A percentile compares a stretch with the other conserved stretches of the same genome.
Evolutionary conservation across 768 basidiomycete species (phyloP).

Genomic region (Tulasnella calospora): DNA sequence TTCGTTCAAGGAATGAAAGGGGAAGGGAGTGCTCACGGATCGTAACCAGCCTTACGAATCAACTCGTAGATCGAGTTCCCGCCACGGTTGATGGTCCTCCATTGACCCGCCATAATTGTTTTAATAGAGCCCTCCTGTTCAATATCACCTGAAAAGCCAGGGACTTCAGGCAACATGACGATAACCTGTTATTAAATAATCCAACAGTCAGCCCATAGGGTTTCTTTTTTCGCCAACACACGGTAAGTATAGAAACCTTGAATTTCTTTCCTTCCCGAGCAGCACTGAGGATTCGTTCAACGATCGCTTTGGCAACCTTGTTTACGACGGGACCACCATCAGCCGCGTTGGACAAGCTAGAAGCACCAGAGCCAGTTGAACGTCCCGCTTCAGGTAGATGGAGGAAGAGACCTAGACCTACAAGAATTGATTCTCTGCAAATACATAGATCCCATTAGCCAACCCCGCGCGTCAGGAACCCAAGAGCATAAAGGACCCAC

Average conservation of each 20-base stretch:
- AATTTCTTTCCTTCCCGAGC: slow-evolving; percentile 66
- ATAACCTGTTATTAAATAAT: slow-evolving; percentile 52
- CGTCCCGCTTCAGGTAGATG: not conserved
- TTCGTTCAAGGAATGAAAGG: not conserved
- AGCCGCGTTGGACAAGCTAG: slow-evolving; percentile 61
- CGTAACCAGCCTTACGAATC: slow-evolving; percentile 67
- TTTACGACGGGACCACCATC: slow-evolving; percentile 68
- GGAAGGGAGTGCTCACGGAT: slow-evolving; percentile 53
- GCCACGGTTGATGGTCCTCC: slow-evolving; percentile 80
- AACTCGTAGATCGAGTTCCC: slow-evolving; percentile 82
- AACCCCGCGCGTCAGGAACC: not conserved
- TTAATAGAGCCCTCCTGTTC: slow-evolving; percentile 59
- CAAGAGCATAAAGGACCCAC: slow-evolving; percentile 41
- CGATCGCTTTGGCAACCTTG: slow-evolving; percentile 74
- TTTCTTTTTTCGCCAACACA: not conserved
- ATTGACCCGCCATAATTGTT: slow-evolving; percentile 58
- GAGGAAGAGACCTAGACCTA: slow-evolving; percentile 37
- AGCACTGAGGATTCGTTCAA: slow-evolving; percentile 80
- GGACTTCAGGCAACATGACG: slow-evolving; percentile 83
- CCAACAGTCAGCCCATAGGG: not conserved
- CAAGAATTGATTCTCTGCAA: slow-evolving; percentile 80
- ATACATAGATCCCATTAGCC: slow-evolving; percentile 23
- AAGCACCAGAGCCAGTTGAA: not conserved
- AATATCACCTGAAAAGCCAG: slow-evolving; percentile 83
- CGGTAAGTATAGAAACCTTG: slow-evolving; percentile 46